Conservation (phyloP, 2,329 filamentous ascomycete genomes). For the Fusarium sp. region DNA sequence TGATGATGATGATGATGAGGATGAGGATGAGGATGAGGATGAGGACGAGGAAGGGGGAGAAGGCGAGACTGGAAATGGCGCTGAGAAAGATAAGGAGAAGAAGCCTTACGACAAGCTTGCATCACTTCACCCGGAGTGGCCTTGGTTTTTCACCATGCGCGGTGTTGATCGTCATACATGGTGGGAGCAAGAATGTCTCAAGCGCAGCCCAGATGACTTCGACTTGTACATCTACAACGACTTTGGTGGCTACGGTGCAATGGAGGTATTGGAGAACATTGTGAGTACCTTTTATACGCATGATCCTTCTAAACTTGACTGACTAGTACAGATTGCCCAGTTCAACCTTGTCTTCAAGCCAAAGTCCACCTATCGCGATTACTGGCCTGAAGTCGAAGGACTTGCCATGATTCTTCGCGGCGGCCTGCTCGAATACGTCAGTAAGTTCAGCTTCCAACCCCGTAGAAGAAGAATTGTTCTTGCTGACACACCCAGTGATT, state of each 20-base stretch:
- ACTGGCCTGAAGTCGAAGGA: constrained; percentile 36
- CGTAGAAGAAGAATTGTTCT: too few relatives aligned
- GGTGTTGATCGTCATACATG: constrained; percentile 21
- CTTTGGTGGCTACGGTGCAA: constrained; percentile 48
- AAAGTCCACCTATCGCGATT: constrained; percentile 18
- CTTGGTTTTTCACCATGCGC: constrained; percentile 26
- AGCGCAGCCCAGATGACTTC: background rate
- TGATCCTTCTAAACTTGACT: background rate
- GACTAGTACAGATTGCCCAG: constrained; percentile 43
- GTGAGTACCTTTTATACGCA: constrained; percentile 17
- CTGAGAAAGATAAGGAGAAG: background rate
- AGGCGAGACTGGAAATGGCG: background rate
- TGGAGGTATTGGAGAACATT: constrained; percentile 54
- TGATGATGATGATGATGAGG: background rate
- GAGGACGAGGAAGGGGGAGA: background rate
- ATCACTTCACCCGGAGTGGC: constrained; percentile 26
- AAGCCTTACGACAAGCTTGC: constrained; percentile 23
- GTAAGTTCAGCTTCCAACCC: too few relatives aligned
- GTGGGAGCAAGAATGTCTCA: constrained; percentile 32
- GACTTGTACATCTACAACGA: constrained; percentile 55
- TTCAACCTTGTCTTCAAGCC: constrained; percentile 37
- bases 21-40: too few relatives aligned
- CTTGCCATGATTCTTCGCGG: too few relatives aligned
- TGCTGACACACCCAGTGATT: background rate
- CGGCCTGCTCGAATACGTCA: too few relatives aligned